phyloP scores from a whole-genome alignment of 1,139 yeast genomes.

The Yarrowia galli region DNA sequence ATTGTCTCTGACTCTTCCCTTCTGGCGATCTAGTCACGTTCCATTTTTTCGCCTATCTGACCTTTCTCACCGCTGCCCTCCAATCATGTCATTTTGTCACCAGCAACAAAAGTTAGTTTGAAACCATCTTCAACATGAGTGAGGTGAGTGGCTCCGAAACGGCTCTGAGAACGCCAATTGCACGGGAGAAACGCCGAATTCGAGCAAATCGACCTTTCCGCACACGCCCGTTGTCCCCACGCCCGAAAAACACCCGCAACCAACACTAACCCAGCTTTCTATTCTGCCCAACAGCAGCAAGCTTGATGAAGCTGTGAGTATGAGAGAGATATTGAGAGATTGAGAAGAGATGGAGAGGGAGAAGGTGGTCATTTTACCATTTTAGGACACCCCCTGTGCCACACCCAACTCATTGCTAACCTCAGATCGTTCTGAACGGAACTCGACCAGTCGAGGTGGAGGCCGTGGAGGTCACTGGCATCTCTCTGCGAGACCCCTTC shows the following conservation, averaged over 20 bases:
- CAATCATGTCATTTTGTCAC: constrained; percentile 25
- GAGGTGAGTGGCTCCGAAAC: constrained; percentile 31
- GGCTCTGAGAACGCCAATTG: constrained; percentile 5
- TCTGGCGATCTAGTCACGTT: no score
- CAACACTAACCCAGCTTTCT: constrained; percentile 33
- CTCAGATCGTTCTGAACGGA: constrained; percentile 31
- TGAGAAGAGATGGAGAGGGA: not conserved
- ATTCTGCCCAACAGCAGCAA: constrained; percentile 37
- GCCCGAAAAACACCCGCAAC: not conserved
- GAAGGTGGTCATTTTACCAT: no score
- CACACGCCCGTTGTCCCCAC: not conserved
- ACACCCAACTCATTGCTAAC: no score
- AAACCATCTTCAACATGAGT: constrained; percentile 36
- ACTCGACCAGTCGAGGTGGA: constrained; percentile 34
- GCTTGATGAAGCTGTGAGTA: constrained; percentile 38
- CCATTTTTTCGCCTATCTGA: not conserved
- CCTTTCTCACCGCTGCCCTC: constrained; percentile 16
- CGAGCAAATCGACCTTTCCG: not conserved
- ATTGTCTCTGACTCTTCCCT: not conserved
- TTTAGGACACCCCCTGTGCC: no score
- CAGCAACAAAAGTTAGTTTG: constrained; percentile 37
- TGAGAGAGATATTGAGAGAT: not conserved
- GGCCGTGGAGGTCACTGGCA: constrained; percentile 35
- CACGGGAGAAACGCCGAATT: not conserved
- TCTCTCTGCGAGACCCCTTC: constrained; percentile 36